phyloP scores from a whole-genome alignment of 2,329 filamentous ascomycete genomes.

The Diaporthe citrichinensis region DNA sequence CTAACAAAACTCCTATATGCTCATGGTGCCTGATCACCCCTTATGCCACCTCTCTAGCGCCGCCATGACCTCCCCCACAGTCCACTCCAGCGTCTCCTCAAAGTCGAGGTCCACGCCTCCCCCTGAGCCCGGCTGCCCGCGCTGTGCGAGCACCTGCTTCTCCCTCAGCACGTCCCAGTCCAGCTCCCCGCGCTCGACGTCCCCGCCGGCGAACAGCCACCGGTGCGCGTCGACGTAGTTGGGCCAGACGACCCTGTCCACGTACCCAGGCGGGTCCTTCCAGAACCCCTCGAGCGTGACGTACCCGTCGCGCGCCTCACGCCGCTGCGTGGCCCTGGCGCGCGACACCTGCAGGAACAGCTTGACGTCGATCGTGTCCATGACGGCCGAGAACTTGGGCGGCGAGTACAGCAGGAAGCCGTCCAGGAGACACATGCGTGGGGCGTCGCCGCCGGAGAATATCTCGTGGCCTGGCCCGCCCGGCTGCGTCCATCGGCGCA shows the following conservation, averaged over 20 bases:
- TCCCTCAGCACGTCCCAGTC: conserved; percentile 57
- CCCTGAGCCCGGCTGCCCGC: conserved; percentile 49
- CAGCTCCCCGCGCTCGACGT: conserved; percentile 72
- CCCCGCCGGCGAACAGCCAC: conserved; percentile 81
- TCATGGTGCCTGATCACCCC: background rate
- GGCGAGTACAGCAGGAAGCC: conserved; percentile 87
- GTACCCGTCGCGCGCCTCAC: conserved; percentile 81
- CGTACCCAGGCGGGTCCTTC: conserved; percentile 94
- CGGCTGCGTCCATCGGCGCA: conserved; percentile 61
- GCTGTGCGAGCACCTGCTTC: conserved; percentile 64
- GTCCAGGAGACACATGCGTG: conserved; percentile 81
- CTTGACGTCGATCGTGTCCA: conserved; percentile 78
- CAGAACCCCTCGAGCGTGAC: conserved; percentile 92
- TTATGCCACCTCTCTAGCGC: conserved; percentile 53
- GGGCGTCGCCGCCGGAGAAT: conserved; percentile 44
- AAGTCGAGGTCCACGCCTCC: conserved; percentile 72
- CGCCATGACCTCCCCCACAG: conserved; percentile 72
- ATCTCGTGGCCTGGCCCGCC: conserved; percentile 59
- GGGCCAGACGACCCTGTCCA: conserved; percentile 95
- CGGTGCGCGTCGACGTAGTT: conserved; percentile 87
- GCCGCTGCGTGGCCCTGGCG: conserved; percentile 72
- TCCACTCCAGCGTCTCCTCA: conserved; percentile 76
- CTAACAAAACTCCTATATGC: background rate
- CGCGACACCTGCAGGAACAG: conserved; percentile 83
- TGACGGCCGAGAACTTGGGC: conserved; percentile 64